A percentile compares a stretch with the other conserved stretches of the same genome.
Evolutionary conservation across 225 moss, liverwort and hornwort species (phyloP).

Genomic region (Pseudoscleropodium purum): DNA sequence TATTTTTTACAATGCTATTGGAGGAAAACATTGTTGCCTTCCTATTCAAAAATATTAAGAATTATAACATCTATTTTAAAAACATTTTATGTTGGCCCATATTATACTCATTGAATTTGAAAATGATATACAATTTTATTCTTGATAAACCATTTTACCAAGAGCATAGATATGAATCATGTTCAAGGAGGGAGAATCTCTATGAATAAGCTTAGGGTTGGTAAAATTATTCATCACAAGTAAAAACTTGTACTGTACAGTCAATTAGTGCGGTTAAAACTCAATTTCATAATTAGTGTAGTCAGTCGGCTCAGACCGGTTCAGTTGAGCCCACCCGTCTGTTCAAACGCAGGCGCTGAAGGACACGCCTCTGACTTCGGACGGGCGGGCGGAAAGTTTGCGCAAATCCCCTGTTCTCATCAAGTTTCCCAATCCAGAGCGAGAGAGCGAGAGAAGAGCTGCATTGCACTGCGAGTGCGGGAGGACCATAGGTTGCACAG

Average conservation of each 20-base stretch:
- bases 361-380: background rate
- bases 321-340: background rate
- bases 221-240: background rate
- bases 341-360: background rate
- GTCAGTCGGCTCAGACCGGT: background rate
- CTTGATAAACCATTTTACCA: background rate
- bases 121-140: background rate
- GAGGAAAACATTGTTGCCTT: accelerated
- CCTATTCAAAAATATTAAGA: too few relatives aligned
- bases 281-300: background rate
- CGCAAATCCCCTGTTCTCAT: background rate
- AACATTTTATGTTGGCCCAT: background rate
- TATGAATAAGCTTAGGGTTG: background rate
- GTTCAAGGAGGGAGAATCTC: background rate
- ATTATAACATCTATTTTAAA: accelerated
- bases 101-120: background rate
- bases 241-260: too few relatives aligned
- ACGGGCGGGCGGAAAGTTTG: background rate
- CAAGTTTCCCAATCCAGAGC: background rate
- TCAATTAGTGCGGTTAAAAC: background rate
- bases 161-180: background rate
- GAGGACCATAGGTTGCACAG: background rate
- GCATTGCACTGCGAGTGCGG: background rate
- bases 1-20: background rate
- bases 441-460: background rate